Evolutionary conservation across 140 eudicot species (phyloP).

Genomic region (Artemisia princeps): DNA sequence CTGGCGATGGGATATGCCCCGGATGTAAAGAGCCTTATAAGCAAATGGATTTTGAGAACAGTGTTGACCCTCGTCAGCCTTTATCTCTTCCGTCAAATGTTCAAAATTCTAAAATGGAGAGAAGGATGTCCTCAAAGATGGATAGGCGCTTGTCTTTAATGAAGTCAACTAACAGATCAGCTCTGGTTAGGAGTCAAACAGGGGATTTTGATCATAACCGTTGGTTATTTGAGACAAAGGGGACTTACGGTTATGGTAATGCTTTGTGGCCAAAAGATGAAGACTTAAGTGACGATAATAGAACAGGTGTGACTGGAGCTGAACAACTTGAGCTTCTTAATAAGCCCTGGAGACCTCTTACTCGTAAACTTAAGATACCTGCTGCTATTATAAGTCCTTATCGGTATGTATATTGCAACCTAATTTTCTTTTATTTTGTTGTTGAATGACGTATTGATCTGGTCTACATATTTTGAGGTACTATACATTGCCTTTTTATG

Average conservation of each 20-base stretch:
- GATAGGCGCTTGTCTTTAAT: slow-evolving; percentile 69
- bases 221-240: slow-evolving; percentile 86
- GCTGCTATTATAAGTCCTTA: slow-evolving; percentile 91
- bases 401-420: slow-evolving; percentile 37
- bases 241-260: slow-evolving; percentile 94
- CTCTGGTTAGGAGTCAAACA: slow-evolving; percentile 62
- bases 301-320: slow-evolving; percentile 29
- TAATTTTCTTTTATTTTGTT: not conserved
- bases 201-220: slow-evolving; percentile 87
- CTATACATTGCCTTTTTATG: not conserved
- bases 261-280: slow-evolving; percentile 93
- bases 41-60: slow-evolving; percentile 55
- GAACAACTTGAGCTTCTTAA: slow-evolving; percentile 64
- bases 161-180: slow-evolving; percentile 56
- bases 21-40: slow-evolving; percentile 93
- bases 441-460: not conserved
- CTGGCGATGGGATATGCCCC: slow-evolving; percentile 74
- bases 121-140: slow-evolving; percentile 56
- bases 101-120: slow-evolving; percentile 52
- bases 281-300: slow-evolving; percentile 35
- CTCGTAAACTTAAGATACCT: slow-evolving; percentile 85
- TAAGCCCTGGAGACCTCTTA: slow-evolving; percentile 97
- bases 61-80: slow-evolving; percentile 35
- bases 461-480: not conserved
- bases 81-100: slow-evolving; percentile 45